Percentiles rank a stretch among this genome's conserved stretches.
These are phyloP conservation scores for Chloris gayana DNA, from an alignment of 176 grass and related monocot species.

Conservation along the genomic window DNA sequence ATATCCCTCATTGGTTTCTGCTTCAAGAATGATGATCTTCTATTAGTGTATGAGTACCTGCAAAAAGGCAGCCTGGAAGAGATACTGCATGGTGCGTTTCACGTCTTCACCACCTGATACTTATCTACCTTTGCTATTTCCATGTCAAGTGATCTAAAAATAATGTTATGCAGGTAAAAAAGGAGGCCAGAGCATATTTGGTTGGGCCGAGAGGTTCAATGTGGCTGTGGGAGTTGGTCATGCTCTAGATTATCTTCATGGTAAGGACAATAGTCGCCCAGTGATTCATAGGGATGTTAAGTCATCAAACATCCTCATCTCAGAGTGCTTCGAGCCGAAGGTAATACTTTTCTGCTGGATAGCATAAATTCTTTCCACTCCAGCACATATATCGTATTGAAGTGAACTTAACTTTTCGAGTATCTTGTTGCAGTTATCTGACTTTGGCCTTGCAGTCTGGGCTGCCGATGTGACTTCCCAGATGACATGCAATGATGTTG, in stretches of 20 bases:
- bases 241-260: slow-evolving; percentile 80
- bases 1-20: slow-evolving; percentile 82
- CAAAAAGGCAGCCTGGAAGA: slow-evolving; percentile 87
- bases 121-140: slow-evolving; percentile 7
- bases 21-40: slow-evolving; percentile 63
- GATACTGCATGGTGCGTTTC: slow-evolving; percentile 71
- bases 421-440: slow-evolving; percentile 67
- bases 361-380: slow-evolving; percentile 5
- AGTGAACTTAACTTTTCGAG: slow-evolving; percentile 24
- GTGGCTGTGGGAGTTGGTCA: slow-evolving; percentile 72
- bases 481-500: slow-evolving; percentile 73
- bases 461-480: slow-evolving; percentile 60
- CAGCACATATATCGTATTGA: background rate
- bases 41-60: slow-evolving; percentile 91
- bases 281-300: slow-evolving; percentile 97
- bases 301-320: slow-evolving; percentile 93
- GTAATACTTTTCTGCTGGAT: slow-evolving; percentile 30
- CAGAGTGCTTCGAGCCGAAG: slow-evolving; percentile 68
- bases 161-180: slow-evolving; percentile 59
- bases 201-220: slow-evolving; percentile 86
- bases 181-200: slow-evolving; percentile 50
- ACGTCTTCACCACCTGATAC: background rate
- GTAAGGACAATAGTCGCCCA: slow-evolving; percentile 44
- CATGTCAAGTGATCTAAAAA: background rate
- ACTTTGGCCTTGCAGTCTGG: slow-evolving; percentile 92